These are phyloP conservation scores for Penicillium arizonense DNA, from an alignment of 495 filamentous ascomycete species.

Conservation along the genomic window DNA sequence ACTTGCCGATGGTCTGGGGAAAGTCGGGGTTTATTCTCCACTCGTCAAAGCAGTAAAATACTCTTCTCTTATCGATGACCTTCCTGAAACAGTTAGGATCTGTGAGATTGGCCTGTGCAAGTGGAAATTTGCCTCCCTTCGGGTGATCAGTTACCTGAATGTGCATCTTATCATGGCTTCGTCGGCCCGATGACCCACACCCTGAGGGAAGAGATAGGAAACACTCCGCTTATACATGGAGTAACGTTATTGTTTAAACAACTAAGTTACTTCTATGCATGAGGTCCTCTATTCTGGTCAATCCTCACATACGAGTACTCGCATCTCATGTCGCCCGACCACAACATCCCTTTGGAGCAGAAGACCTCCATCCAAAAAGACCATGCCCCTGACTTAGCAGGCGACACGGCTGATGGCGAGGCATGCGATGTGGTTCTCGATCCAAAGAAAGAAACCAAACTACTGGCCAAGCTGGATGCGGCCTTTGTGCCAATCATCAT, in stretches of 20 bases:
- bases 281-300: neutral
- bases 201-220: conserved; percentile 8
- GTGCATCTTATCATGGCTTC: conserved; percentile 7
- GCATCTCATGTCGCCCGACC: conserved; percentile 2
- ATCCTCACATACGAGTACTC: neutral
- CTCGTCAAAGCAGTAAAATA: neutral
- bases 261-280: no score
- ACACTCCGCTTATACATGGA: neutral
- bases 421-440: conserved; percentile 28
- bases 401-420: conserved; percentile 16
- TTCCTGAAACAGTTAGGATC: conserved; percentile 7
- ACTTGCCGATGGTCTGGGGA: conserved; percentile 24
- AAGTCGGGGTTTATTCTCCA: conserved; percentile 6
- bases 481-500: conserved; percentile 48
- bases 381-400: neutral
- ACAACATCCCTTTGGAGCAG: conserved; percentile 8
- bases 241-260: no score
- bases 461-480: conserved; percentile 42
- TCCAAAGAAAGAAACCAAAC: conserved; percentile 31
- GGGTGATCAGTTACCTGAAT: neutral
- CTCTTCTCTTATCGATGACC: neutral
- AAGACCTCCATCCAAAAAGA: conserved; percentile 18
- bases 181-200: conserved; percentile 15
- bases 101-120: neutral
- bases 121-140: neutral